Percentiles rank a stretch among this genome's conserved stretches.
Conservation (phyloP, 2,329 filamentous ascomycete species). For the Calonectria naviculata region DNA sequence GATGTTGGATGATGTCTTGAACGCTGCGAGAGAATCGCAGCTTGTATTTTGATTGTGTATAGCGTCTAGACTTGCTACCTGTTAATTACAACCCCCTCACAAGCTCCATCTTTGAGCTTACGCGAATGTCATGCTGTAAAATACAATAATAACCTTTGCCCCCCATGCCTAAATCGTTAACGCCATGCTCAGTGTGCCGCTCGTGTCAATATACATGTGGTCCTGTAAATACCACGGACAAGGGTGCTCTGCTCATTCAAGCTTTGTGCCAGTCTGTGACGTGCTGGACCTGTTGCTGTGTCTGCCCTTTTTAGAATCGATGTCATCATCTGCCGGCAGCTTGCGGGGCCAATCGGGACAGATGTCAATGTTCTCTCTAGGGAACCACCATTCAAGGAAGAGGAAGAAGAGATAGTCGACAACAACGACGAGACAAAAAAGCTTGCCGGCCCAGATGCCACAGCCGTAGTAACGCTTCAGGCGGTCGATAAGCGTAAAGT, state of each 20-base stretch:
- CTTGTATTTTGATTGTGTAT: constrained; percentile 36
- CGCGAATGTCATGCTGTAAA: constrained; percentile 12
- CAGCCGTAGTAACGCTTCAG: constrained; percentile 98
- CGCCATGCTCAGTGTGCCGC: constrained; percentile 9
- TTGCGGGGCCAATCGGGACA: constrained; percentile 95
- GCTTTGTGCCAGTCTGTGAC: constrained; percentile 42
- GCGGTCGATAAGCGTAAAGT: constrained; percentile 93
- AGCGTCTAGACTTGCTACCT: constrained; percentile 40
- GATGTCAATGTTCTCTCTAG: constrained; percentile 86
- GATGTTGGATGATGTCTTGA: constrained; percentile 27
- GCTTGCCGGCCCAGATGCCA: constrained; percentile 97
- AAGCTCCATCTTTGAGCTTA: constrained; percentile 12
- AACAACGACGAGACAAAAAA: constrained; percentile 94
- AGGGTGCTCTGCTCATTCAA: constrained; percentile 27
- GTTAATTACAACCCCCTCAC: constrained; percentile 35
- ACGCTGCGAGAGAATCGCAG: constrained; percentile 28
- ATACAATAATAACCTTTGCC: constrained; percentile 2
- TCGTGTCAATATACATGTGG: not conserved
- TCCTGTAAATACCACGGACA: not conserved
- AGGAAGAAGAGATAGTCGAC: constrained; percentile 94
- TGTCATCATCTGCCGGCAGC: constrained; percentile 46
- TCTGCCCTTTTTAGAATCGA: constrained; percentile 39
- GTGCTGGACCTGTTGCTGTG: constrained; percentile 48
- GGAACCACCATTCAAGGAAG: constrained; percentile 87
- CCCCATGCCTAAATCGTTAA: constrained; percentile 7